Base-by-base conservation (phyloP, 2,329 filamentous ascomycete genomes). In the Ascochyta clinopodiicola region DNA sequence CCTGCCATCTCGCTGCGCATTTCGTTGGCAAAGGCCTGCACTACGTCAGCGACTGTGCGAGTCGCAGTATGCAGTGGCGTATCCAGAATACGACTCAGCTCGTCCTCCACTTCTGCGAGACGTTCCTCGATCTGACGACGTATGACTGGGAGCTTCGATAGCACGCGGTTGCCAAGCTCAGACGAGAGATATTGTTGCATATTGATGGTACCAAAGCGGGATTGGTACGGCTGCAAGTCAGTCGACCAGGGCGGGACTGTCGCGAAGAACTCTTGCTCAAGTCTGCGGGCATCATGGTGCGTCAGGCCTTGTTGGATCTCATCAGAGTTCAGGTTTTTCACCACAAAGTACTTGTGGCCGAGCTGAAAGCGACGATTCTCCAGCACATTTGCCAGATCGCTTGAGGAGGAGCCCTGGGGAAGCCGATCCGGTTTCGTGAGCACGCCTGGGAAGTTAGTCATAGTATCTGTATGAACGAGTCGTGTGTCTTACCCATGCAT, bases 361-460 rank as follows among this genome's bases (percentile, higher is more conserved):
- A 93, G 83, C 0, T 71, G 68, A 56, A 90, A 91, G 2, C 84
- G 82, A 2, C 84, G 69, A 0, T 86, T 85, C 0, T 80, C 77
- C 4, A 96, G 80, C 51, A 92, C 88, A 0, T 82, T 77, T 0
- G 84, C 69, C 83, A 89, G 91, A 0, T 79, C 76, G 0, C 80
- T 75, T 0, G 84, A 77, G 0, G 75, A 77, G 1, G 81, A 79
- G 0, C 81, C 81, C 0, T 76, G 70, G 0, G 86, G 82, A 0
- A 92, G 75, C 0, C 89, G 82, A 59, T 96, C 93, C 0, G 92
- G 92, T 67, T 96, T 96, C 0, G 92, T 96, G 15, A 96, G 81
- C 0, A 96, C 89, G 0, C 91, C 91, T 48, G 1, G 3, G 15
- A 24, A 24, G 21, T 46, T 46, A 36, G 47, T 36, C 35, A 6